phyloP scores from a whole-genome alignment of 2,329 filamentous ascomycete species.

The Microthyrium microscopicum region DNA sequence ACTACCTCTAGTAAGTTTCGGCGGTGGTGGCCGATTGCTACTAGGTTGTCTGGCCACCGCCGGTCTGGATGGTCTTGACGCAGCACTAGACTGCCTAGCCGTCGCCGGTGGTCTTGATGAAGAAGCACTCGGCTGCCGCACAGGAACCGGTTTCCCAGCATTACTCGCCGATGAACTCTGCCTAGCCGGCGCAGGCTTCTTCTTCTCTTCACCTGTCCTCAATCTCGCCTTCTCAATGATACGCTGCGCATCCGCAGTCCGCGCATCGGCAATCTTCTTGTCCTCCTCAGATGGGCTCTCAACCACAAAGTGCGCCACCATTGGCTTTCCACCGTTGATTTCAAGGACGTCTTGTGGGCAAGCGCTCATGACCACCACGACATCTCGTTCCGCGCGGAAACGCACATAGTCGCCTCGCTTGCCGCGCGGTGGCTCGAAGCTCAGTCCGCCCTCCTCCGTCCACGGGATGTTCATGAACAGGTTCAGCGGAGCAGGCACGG shows the following conservation, averaged over 20 bases:
- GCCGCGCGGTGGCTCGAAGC: conserved; percentile 23
- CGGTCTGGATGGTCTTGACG: too few species aligned
- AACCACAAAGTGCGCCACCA: conserved; percentile 28
- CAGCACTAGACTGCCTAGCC: too few species aligned
- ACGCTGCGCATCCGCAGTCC: conserved; percentile 2
- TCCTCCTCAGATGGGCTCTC: conserved; percentile 6
- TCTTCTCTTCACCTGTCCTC: conserved; percentile 4
- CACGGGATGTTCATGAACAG: conserved; percentile 30
- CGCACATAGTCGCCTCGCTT: conserved; percentile 27
- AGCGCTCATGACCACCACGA: conserved; percentile 30
- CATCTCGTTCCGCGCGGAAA: conserved; percentile 26
- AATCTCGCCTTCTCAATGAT: conserved; percentile 4
- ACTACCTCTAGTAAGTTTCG: too few species aligned
- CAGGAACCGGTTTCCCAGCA: too few species aligned
- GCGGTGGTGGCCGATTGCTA: too few species aligned
- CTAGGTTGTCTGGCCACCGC: too few species aligned
- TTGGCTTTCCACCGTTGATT: conserved; percentile 26
- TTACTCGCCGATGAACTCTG: too few species aligned
- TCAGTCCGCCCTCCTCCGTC: conserved; percentile 22
- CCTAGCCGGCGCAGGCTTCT: too few species aligned
- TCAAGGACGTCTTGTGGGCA: conserved; percentile 29
- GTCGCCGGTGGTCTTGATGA: too few species aligned
- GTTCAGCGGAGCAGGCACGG: conserved; percentile 18
- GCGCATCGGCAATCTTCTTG: conserved; percentile 2
- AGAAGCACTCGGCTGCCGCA: too few species aligned